Percentiles rank a stretch among this genome's conserved stretches.
phyloP scores from a whole-genome alignment of 2,329 filamentous ascomycete genomes.

The Penicillium sp. region DNA sequence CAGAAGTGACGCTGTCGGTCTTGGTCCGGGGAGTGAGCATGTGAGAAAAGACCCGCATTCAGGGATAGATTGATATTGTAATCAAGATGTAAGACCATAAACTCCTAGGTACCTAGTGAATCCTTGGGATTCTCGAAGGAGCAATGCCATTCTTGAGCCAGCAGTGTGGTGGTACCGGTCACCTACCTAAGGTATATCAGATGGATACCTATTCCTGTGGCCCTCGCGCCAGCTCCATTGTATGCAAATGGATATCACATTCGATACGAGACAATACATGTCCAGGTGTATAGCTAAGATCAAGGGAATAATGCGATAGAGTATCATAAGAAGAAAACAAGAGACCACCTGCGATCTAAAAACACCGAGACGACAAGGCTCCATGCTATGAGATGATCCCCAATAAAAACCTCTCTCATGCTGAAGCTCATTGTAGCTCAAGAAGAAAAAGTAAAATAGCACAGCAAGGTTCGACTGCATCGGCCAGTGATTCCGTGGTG shows the following conservation, averaged over 20 bases:
- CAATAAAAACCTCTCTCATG: background rate
- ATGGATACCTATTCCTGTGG: no score
- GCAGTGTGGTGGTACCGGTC: background rate
- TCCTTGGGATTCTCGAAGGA: no score
- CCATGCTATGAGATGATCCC: background rate
- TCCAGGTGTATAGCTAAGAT: background rate
- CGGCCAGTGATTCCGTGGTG: background rate
- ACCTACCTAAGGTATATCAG: no score
- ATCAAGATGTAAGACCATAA: background rate
- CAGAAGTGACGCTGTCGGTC: background rate
- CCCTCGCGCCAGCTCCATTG: slow-evolving; percentile 15
- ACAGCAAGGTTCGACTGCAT: background rate
- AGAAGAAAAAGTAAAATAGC: background rate
- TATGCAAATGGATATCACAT: slow-evolving; percentile 14
- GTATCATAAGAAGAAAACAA: background rate
- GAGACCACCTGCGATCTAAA: background rate
- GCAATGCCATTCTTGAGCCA: background rate
- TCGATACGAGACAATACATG: background rate
- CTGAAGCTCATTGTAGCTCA: no score
- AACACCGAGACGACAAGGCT: slow-evolving; percentile 2
- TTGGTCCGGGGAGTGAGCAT: no score
- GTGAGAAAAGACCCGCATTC: no score
- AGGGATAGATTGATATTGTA: no score
- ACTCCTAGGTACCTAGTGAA: no score
- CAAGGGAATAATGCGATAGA: background rate